phyloP scores from a whole-genome alignment of 331 rosid genomes.

The Phaseolus coccineus region DNA sequence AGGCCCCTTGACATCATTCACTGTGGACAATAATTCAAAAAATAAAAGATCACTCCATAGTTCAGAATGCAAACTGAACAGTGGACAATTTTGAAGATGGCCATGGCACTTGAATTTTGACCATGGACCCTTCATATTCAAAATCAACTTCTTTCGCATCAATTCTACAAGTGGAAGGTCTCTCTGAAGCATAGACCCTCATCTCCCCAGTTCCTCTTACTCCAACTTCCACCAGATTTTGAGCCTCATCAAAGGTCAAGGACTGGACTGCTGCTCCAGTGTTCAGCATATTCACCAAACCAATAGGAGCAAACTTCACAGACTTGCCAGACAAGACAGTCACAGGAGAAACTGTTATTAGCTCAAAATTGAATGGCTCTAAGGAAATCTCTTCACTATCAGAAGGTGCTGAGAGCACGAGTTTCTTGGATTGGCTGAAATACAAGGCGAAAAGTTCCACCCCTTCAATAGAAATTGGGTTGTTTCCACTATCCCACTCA shows the following conservation, averaged over 20 bases:
- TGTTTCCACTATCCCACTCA: slow-evolving; percentile 77
- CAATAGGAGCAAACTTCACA: slow-evolving; percentile 77
- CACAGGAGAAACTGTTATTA: slow-evolving; percentile 71
- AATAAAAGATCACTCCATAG: not conserved
- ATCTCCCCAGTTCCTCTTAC: slow-evolving; percentile 76
- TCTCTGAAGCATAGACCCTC: slow-evolving; percentile 73
- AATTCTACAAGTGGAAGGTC: slow-evolving; percentile 64
- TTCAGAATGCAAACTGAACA: slow-evolving; percentile 65
- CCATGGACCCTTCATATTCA: slow-evolving; percentile 65
- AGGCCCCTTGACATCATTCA: not conserved
- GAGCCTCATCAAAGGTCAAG: slow-evolving; percentile 52
- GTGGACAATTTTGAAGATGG: slow-evolving; percentile 58
- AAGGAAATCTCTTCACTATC: slow-evolving; percentile 66
- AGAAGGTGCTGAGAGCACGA: slow-evolving; percentile 57
- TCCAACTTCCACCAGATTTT: slow-evolving; percentile 54
- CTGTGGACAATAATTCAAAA: not conserved
- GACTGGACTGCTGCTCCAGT: slow-evolving; percentile 84
- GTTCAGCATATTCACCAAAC: slow-evolving; percentile 85
- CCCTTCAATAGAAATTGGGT: slow-evolving; percentile 65
- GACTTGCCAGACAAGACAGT: slow-evolving; percentile 47
- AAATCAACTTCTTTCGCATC: slow-evolving; percentile 62
- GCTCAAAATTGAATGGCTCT: slow-evolving; percentile 95
- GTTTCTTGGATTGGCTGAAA: slow-evolving; percentile 68
- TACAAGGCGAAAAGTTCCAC: slow-evolving; percentile 70
- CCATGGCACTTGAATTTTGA: slow-evolving; percentile 76